Percentiles rank a stretch among this genome's conserved stretches.
These are phyloP conservation scores for Mangifera indica DNA, from an alignment of 345 rosid species.

Conservation along the genomic window DNA sequence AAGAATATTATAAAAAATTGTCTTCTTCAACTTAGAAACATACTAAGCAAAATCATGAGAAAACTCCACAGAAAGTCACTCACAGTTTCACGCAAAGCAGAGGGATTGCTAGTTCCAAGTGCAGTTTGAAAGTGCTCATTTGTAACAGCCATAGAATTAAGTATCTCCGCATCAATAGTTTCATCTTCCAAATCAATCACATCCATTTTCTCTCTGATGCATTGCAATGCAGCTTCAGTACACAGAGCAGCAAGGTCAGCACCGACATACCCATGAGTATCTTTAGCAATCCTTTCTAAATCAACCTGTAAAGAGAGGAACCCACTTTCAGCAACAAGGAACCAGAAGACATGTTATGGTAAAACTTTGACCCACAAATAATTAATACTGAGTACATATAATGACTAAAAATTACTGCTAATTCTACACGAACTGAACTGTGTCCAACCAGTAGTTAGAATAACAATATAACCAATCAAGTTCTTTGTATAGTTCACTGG, in stretches of 20 bases:
- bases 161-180: slow-evolving; percentile 44
- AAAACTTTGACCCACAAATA: neutral
- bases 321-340: neutral
- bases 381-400: neutral
- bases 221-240: slow-evolving; percentile 44
- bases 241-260: slow-evolving; percentile 44
- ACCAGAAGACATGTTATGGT: neutral
- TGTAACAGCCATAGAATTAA: slow-evolving; percentile 44
- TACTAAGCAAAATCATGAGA: neutral
- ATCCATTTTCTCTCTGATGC: slow-evolving; percentile 45
- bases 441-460: neutral
- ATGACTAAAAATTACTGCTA: neutral
- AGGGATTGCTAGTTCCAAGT: slow-evolving; percentile 40
- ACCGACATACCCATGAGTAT: slow-evolving; percentile 48
- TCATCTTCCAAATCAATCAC: slow-evolving; percentile 42
- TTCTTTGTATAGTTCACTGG: neutral
- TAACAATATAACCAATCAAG: slow-evolving; percentile 1
- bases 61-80: slow-evolving; percentile 18
- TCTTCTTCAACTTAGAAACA: neutral
- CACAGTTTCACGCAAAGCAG: slow-evolving; percentile 45
- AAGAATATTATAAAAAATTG: neutral
- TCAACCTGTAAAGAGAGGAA: slow-evolving; percentile 24
- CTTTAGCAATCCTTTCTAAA: slow-evolving; percentile 35
- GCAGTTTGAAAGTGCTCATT: slow-evolving; percentile 40
- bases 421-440: neutral